Evolutionary conservation across 768 basidiomycete species (phyloP).

Genomic region (Podaxis carcinomalis): DNA sequence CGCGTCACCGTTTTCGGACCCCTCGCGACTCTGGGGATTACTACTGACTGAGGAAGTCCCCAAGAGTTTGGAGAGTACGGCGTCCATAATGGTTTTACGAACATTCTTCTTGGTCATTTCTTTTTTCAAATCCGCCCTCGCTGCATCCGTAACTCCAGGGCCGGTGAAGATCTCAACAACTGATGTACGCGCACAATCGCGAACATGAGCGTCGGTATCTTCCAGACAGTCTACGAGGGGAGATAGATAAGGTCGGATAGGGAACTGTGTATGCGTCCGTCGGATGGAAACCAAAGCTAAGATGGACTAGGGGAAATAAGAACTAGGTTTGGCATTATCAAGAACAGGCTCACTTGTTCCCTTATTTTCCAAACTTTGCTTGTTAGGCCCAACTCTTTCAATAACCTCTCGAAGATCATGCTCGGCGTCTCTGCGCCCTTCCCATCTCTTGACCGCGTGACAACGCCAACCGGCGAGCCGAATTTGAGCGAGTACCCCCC

Average conservation of each 20-base stretch:
- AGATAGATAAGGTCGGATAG: conserved; percentile 76
- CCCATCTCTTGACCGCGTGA: conserved; percentile 37
- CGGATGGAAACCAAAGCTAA: conserved; percentile 71
- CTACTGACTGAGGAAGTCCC: conserved; percentile 37
- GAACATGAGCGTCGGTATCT: conserved; percentile 87
- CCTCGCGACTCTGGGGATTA: conserved; percentile 47
- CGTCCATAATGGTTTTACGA: conserved; percentile 82
- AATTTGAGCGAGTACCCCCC: conserved; percentile 69
- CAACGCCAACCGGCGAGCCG: conserved; percentile 37
- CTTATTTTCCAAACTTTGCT: conserved; percentile 86
- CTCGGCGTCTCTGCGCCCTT: conserved; percentile 71
- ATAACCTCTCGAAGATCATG: conserved; percentile 61
- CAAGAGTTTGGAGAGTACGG: conserved; percentile 67
- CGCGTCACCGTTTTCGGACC: conserved; percentile 56
- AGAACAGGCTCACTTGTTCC: conserved; percentile 62
- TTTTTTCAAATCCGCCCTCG: conserved; percentile 91
- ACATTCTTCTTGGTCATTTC: conserved; percentile 83
- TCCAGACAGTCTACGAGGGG: conserved; percentile 81
- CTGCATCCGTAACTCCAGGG: conserved; percentile 75
- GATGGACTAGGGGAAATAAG: conserved; percentile 40
- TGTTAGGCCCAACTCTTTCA: conserved; percentile 67
- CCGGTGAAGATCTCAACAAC: conserved; percentile 85
- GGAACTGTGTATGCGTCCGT: conserved; percentile 65
- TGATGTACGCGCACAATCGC: conserved; percentile 78
- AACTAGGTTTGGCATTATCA: neutral